Evolutionary conservation across 2,329 filamentous ascomycete genomes (phyloP).

Genomic region (Huntiella moniliformis): DNA sequence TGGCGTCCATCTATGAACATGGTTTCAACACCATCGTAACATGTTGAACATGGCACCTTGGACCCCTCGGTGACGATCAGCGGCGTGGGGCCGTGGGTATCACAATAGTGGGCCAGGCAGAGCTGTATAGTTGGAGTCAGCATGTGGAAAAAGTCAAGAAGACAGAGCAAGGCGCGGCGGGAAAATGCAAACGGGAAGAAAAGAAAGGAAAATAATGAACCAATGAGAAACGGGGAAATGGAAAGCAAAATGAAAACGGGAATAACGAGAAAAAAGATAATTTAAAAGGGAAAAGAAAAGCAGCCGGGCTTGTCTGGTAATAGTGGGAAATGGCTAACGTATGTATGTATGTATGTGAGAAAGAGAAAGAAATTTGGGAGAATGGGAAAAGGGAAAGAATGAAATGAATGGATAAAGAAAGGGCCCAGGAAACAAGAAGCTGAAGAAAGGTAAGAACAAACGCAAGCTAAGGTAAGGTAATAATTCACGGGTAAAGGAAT

Average conservation of each 20-base stretch:
- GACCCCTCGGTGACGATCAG: slow-evolving; percentile 52
- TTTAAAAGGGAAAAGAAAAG: neutral
- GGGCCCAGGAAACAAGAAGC: too few species aligned
- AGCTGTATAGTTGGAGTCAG: slow-evolving; percentile 29
- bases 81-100: slow-evolving; percentile 49
- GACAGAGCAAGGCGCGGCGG: neutral
- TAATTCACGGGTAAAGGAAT: too few species aligned
- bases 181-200: neutral
- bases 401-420: neutral
- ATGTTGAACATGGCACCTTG: slow-evolving; percentile 39
- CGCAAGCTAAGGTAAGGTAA: too few species aligned
- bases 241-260: neutral
- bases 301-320: neutral
- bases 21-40: slow-evolving; percentile 28
- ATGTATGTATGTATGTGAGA: too few species aligned
- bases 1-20: slow-evolving; percentile 13
- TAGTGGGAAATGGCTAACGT: neutral
- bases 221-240: neutral
- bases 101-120: slow-evolving; percentile 53
- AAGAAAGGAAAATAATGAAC: neutral
- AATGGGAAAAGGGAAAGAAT: neutral
- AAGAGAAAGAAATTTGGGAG: neutral
- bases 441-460: too few species aligned
- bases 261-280: neutral
- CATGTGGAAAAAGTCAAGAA: neutral